Evolutionary conservation across 805 yeast genomes (phyloP).

Genomic region (Candida pseudofarinosa): DNA sequence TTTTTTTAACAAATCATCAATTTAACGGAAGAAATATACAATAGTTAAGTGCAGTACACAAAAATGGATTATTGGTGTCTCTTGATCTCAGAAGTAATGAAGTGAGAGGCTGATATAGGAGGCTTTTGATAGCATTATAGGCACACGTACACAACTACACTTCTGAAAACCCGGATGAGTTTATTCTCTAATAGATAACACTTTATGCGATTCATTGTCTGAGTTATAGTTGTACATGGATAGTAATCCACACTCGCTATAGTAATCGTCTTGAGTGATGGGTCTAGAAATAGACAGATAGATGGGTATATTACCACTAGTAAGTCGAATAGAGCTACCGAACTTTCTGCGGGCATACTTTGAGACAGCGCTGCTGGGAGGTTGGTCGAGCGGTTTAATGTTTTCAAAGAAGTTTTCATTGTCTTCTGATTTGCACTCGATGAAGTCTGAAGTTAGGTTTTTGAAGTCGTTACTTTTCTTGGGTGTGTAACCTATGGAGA

Average conservation of each 20-base stretch:
- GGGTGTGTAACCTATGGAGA: constrained; percentile 30
- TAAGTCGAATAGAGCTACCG: not conserved
- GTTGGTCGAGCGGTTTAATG: not conserved
- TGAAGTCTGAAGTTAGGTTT: constrained; percentile 24
- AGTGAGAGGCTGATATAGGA: too few relatives aligned
- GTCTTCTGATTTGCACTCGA: constrained; percentile 16
- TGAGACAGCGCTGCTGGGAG: not conserved
- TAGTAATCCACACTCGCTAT: constrained; percentile 5
- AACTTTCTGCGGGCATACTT: not conserved
- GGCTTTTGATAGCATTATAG: too few relatives aligned
- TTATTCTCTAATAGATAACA: not conserved
- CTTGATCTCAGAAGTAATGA: too few relatives aligned
- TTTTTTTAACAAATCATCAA: constrained; percentile 3
- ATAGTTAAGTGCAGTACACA: not conserved
- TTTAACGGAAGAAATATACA: not conserved
- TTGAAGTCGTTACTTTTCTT: constrained; percentile 16
- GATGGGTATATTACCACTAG: constrained; percentile 1
- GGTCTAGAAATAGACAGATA: not conserved
- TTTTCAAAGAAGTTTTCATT: not conserved
- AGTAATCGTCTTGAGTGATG: constrained; percentile 1
- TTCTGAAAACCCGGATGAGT: too few relatives aligned
- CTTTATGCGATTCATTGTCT: constrained; percentile 2
- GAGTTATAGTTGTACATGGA: constrained; percentile 7
- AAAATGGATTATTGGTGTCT: not conserved
- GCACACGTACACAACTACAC: too few relatives aligned